These are phyloP conservation scores for Syzygium malaccense DNA, from an alignment of 441 rosid genomes.

Conservation along the genomic window DNA sequence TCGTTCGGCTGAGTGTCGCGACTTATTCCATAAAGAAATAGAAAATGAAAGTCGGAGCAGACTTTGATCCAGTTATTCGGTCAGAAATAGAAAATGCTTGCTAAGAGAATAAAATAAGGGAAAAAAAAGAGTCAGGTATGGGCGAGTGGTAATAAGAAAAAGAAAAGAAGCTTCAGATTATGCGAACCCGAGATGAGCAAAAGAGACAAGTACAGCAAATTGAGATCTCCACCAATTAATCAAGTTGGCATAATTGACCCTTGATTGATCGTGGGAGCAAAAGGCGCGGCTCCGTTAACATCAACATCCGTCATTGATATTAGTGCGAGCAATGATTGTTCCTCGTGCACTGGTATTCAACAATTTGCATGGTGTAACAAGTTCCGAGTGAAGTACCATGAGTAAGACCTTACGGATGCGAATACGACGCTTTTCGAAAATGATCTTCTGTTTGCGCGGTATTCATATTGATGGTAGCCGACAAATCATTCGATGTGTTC, in stretches of 20 bases:
- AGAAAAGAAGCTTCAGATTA: too few species aligned
- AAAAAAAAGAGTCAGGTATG: too few species aligned
- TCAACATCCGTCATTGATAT: background rate
- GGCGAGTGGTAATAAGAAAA: too few species aligned
- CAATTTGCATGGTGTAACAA: background rate
- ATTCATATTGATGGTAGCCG: background rate
- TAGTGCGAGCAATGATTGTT: background rate
- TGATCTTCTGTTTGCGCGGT: background rate
- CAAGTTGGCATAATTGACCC: background rate
- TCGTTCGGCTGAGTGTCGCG: too few species aligned
- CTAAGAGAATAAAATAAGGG: too few species aligned
- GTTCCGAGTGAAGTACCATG: background rate
- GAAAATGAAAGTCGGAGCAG: too few species aligned
- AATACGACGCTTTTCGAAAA: background rate
- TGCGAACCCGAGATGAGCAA: too few species aligned
- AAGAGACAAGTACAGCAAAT: too few species aligned
- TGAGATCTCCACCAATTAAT: too few species aligned
- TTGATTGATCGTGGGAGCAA: background rate
- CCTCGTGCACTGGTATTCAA: background rate
- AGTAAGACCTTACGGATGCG: background rate
- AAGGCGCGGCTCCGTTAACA: background rate
- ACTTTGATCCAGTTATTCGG: too few species aligned
- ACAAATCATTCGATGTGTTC: background rate
- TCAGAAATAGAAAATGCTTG: too few species aligned
- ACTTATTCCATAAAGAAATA: too few species aligned